Percentiles rank a stretch among this genome's conserved stretches.
phyloP scores from a whole-genome alignment of 1,284 basidiomycete genomes.

The Austroboletus olivaceoglutinosus region DNA sequence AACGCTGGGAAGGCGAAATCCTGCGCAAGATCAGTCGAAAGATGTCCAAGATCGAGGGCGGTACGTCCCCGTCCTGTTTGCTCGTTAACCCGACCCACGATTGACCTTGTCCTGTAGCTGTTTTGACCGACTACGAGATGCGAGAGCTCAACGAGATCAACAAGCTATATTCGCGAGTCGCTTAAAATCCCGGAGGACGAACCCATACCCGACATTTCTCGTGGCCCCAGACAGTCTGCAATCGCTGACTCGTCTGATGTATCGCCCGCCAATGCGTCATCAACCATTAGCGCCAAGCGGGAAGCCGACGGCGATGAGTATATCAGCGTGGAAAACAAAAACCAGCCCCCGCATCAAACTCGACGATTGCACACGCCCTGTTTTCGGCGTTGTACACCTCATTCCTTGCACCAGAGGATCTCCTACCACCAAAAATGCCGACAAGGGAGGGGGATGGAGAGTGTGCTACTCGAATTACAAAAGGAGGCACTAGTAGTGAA shows the following conservation, averaged over 20 bases:
- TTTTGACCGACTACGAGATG: slow-evolving; percentile 93
- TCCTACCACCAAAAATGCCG: slow-evolving; percentile 75
- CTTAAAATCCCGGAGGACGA: slow-evolving; percentile 54
- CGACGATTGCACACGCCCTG: slow-evolving; percentile 53
- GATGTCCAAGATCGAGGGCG: slow-evolving; percentile 96
- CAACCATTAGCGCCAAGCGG: slow-evolving; percentile 42
- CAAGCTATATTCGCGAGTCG: slow-evolving; percentile 65
- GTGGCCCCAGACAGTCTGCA: slow-evolving; percentile 4
- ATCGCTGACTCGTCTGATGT: slow-evolving; percentile 25
- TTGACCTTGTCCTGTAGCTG: slow-evolving; percentile 59
- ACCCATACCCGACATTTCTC: slow-evolving; percentile 53
- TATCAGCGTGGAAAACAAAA: slow-evolving; percentile 33
- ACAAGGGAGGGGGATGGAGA: slow-evolving; percentile 78
- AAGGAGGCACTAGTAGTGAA: slow-evolving; percentile 84
- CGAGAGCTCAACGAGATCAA: slow-evolving; percentile 94
- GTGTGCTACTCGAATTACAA: slow-evolving; percentile 70
- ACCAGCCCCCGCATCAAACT: slow-evolving; percentile 22
- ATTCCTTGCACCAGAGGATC: slow-evolving; percentile 69
- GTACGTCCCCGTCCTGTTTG: slow-evolving; percentile 47
- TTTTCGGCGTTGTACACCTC: slow-evolving; percentile 71
- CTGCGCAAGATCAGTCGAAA: slow-evolving; percentile 93
- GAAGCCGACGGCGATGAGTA: slow-evolving; percentile 50
- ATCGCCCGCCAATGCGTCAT: slow-evolving; percentile 44
- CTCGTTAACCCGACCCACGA: neutral
- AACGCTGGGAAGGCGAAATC: slow-evolving; percentile 95